A percentile compares a stretch with the other conserved stretches of the same genome.
phyloP scores from a whole-genome alignment of 108 stramenopile genomes.

The Nannochloropsis oceanica region DNA sequence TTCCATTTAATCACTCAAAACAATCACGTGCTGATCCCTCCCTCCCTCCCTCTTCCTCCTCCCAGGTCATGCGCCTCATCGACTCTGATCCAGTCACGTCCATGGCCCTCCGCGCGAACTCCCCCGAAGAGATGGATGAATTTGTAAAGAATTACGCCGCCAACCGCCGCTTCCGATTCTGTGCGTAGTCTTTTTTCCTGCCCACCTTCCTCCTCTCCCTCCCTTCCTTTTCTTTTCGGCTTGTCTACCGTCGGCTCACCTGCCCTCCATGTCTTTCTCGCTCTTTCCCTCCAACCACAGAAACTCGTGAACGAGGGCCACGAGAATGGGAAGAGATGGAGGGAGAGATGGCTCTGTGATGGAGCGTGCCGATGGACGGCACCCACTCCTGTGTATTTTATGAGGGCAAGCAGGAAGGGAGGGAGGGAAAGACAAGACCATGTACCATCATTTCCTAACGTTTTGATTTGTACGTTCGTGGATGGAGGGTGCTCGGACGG shows the following conservation, averaged over 20 bases:
- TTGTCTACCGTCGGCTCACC: background rate
- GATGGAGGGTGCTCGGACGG: background rate
- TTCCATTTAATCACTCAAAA: no score
- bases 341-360: background rate
- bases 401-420: background rate
- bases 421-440: background rate
- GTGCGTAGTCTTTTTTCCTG: background rate
- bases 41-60: background rate
- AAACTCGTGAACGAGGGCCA: background rate
- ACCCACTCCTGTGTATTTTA: background rate
- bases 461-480: background rate
- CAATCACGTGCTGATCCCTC: no score
- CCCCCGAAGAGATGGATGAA: background rate
- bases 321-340: background rate
- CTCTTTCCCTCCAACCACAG: background rate
- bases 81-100: background rate
- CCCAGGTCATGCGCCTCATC: background rate
- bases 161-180: background rate
- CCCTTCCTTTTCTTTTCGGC: background rate
- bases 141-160: background rate
- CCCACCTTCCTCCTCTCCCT: background rate
- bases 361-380: background rate
- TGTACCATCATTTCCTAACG: background rate
- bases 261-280: background rate
- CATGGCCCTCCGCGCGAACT: background rate